Conservation (phyloP, 768 basidiomycete genomes). For the Tylopilus rubrobrunneus region DNA sequence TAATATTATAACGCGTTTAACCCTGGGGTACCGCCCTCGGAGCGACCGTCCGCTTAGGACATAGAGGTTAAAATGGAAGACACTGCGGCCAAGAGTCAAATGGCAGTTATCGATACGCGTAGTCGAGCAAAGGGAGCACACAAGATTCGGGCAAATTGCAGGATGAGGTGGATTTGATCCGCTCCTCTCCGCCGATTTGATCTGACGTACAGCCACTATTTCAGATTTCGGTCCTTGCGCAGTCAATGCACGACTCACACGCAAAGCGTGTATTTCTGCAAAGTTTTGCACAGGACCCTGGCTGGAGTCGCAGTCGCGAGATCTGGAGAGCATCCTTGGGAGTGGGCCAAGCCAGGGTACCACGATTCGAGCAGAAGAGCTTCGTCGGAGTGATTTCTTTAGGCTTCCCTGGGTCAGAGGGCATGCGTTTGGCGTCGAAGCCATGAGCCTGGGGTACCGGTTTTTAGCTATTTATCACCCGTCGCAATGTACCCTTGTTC, state of each 20-base stretch:
- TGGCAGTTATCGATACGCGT: constrained; percentile 69
- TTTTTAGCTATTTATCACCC: not conserved
- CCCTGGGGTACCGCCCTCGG: constrained; percentile 57
- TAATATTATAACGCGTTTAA: constrained; percentile 74
- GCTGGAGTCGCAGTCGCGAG: constrained; percentile 89
- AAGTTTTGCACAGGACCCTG: constrained; percentile 78
- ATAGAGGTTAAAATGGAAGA: constrained; percentile 89
- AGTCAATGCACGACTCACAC: constrained; percentile 83
- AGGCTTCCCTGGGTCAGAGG: constrained; percentile 86
- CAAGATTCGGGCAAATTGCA: constrained; percentile 71
- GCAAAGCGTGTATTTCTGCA: constrained; percentile 84
- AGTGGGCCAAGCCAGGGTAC: constrained; percentile 78
- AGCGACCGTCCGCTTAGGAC: constrained; percentile 77
- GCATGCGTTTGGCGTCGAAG: constrained; percentile 61
- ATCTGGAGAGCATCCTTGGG: constrained; percentile 85
- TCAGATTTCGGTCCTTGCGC: constrained; percentile 79
- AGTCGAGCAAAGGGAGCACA: constrained; percentile 65
- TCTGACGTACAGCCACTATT: constrained; percentile 15
- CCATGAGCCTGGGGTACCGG: constrained; percentile 20
- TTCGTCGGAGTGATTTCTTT: constrained; percentile 89
- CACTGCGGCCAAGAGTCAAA: constrained; percentile 62
- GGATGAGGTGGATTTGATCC: constrained; percentile 64
- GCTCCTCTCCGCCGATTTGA: constrained; percentile 5
- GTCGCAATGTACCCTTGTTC: not conserved
- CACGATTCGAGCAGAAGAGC: constrained; percentile 81